Evolutionary conservation across 2,329 filamentous ascomycete species (phyloP), one percentile per base, ranked within the genome.

Genomic region (Tolypocladium ovalisporum): DNA sequence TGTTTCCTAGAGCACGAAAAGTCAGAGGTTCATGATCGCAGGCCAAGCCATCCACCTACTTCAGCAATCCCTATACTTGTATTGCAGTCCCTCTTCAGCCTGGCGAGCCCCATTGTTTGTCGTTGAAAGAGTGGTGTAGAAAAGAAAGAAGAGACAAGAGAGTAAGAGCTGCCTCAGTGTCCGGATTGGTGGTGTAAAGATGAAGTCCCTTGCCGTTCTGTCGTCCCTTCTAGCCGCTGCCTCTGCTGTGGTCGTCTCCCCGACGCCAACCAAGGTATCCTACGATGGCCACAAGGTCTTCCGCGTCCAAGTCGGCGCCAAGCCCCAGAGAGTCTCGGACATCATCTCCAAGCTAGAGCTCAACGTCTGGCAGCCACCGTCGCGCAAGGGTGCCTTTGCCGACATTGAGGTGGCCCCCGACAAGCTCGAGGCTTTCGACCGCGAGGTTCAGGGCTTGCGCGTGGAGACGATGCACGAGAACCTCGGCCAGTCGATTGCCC

Each of bases 221-320:
- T 56, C 61, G 15, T 54, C 55, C n/a, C 55, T 65, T 17, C 27
- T 63, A 49, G 60, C 62, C 35, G 57, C 58, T 34, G 62, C 58
- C 37, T 54, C 60, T 29, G 57, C 61, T 22, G 60, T 55, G 12
- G 57, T 56, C n/a, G 56, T 44, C 12, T 7, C 57, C 35, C 57
- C 57, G 6, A 55, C 55, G 47, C 32, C 53, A 12, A 36, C 57
- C 19, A 58, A 58, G 37, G 65, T 73, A 6, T 71, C 70, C 0
- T 79, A 78, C 57, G 66, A 73, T 56, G 75, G 75, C 4, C 75
- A 73, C 67, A 75, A 76, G 60, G 75, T 75, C n/a, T 71, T 74
- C 55, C 73, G 75, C 24, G 64, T 78, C n/a, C 65, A 71, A 9
- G 70, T 73, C 39, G 66, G 67, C 22, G 60, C 69, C 49, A 62